Evolutionary conservation across 73 alveolate genomes (phyloP).

Genomic region (Paramecium bursaria): DNA sequence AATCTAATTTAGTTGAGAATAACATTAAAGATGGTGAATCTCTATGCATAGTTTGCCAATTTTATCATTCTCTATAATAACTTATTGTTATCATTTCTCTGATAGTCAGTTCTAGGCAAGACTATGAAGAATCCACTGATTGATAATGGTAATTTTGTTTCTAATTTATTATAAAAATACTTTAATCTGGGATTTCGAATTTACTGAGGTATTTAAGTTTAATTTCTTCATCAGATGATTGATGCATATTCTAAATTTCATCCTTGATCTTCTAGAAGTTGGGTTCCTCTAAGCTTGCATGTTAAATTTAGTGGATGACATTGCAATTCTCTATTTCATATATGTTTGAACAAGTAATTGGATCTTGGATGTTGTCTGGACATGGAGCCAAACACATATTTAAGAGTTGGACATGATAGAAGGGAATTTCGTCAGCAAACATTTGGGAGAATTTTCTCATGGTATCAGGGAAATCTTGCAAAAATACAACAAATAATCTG

Average conservation of each 20-base stretch:
- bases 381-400: slow-evolving; percentile 29
- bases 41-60: neutral
- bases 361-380: slow-evolving; percentile 13
- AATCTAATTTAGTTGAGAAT: slow-evolving; percentile 39
- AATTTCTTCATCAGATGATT: slow-evolving; percentile 20
- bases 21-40: slow-evolving; percentile 25
- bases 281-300: slow-evolving; percentile 13
- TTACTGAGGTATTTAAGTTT: neutral
- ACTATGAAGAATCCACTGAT: slow-evolving; percentile 43
- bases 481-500: slow-evolving; percentile 3
- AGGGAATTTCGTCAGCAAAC: slow-evolving; percentile 58
- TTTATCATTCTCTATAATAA: slow-evolving; percentile 21
- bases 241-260: neutral
- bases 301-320: neutral
- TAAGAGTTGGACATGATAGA: slow-evolving; percentile 38
- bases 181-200: slow-evolving; percentile 34
- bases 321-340: slow-evolving; percentile 26
- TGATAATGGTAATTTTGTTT: neutral
- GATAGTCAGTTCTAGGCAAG: slow-evolving; percentile 26
- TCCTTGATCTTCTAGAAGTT: slow-evolving; percentile 6
- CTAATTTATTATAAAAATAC: neutral
- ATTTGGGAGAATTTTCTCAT: neutral
- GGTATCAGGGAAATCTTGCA: slow-evolving; percentile 2
- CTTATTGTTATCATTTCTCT: neutral
- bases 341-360: slow-evolving; percentile 12